Evolutionary conservation across 2,329 filamentous ascomycete genomes (phyloP).

Genomic region (Fusarium circinatum): DNA sequence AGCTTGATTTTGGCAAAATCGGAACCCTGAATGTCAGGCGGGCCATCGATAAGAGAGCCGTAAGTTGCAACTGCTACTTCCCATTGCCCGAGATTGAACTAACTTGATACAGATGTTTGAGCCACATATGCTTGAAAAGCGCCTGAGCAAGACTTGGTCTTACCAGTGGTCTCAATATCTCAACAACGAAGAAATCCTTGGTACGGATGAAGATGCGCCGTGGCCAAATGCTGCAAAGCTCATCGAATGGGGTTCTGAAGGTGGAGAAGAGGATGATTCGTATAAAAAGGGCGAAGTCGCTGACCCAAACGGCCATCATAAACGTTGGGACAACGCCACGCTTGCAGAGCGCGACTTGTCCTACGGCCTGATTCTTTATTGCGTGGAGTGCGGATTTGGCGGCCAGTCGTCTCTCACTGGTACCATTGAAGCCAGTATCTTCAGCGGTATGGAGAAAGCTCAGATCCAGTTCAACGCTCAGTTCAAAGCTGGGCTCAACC

Average conservation of each 20-base stretch:
- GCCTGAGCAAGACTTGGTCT: neutral
- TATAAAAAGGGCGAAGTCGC: slow-evolving; percentile 2
- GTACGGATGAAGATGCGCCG: neutral
- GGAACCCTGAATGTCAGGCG: slow-evolving; percentile 8
- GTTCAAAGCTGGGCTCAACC: slow-evolving; percentile 3
- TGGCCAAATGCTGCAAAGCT: slow-evolving; percentile 12
- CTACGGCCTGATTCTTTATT: neutral
- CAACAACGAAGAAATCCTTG: neutral
- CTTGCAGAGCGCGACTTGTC: neutral
- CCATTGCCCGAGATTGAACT: accelerated
- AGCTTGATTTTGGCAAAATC: slow-evolving; percentile 3
- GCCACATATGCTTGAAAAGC: slow-evolving; percentile 4
- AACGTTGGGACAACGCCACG: neutral
- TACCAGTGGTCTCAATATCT: neutral
- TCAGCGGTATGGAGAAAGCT: neutral
- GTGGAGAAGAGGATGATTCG: slow-evolving; percentile 1
- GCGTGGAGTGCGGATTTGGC: slow-evolving; percentile 5
- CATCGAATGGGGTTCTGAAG: neutral
- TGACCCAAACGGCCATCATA: slow-evolving; percentile 3
- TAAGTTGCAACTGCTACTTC: neutral
- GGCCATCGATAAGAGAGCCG: slow-evolving; percentile 12
- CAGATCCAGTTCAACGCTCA: neutral
- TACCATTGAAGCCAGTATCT: neutral
- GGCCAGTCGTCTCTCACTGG: neutral
- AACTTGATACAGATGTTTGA: neutral